phyloP scores from a whole-genome alignment of 116 monocot genomes.

The Phalaenopsis hybrid region DNA sequence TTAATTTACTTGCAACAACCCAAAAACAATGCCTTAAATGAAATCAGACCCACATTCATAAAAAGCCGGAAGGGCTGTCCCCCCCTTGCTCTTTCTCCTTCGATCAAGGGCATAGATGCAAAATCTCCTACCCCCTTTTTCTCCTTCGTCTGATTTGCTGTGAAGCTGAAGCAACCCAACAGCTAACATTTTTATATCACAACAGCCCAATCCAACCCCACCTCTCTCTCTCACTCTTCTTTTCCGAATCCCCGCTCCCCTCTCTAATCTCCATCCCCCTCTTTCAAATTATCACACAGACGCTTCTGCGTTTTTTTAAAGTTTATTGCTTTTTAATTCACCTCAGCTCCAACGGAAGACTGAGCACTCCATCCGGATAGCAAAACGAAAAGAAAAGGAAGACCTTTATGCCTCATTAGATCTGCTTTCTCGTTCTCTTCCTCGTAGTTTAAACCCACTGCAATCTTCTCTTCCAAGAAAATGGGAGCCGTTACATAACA shows the following conservation, averaged over 20 bases:
- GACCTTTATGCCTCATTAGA: conserved; percentile 10
- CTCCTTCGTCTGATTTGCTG: background rate
- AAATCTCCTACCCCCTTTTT: background rate
- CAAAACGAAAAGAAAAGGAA: background rate
- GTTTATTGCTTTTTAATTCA: background rate
- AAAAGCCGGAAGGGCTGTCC: background rate
- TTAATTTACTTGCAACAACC: too few species aligned
- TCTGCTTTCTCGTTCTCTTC: conserved; percentile 27
- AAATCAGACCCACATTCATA: background rate
- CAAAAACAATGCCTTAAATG: background rate
- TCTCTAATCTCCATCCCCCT: background rate
- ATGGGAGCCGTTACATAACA: background rate
- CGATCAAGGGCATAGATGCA: background rate
- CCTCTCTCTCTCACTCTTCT: background rate
- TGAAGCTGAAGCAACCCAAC: background rate
- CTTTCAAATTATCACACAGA: background rate
- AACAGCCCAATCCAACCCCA: background rate
- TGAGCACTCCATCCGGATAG: background rate
- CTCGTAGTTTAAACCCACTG: background rate
- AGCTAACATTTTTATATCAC: background rate
- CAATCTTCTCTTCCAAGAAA: background rate
- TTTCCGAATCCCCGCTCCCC: background rate
- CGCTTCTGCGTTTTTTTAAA: background rate
- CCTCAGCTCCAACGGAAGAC: background rate
- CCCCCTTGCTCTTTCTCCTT: background rate